Base-by-base conservation (phyloP, 2,329 filamentous ascomycete genomes). In the Trichoderma polysporum region DNA sequence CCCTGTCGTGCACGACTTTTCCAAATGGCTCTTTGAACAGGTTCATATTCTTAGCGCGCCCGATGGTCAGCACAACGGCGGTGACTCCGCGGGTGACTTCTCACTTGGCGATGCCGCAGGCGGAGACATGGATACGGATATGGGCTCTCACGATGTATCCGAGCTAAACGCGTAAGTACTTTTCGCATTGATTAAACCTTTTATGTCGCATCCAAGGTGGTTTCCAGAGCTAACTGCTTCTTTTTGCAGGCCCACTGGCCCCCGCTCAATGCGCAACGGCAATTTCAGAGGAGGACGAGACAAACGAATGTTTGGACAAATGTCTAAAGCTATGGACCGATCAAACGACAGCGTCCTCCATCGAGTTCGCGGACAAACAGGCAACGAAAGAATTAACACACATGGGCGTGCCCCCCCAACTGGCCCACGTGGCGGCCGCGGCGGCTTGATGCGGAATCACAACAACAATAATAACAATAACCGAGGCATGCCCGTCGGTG, bases 1-100 rank as follows among this genome's bases (percentile, higher is more conserved):
- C 73, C 88, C 91, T 59, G 90, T 89, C 70, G 92, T 93, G 8
- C 87, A 87, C 69, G 90, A 94, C 64, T 98, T 99, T 76, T 89
- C 94, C 69, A 86, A 85, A 76, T 99, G 95, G 95, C 83, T 99
- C n/a, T 98, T 98, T 76, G 87, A 93, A 65, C 91, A 97, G 77
- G 90, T 97, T 68, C 87, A 90, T 53, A 70, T 81, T 13, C 82
- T 95, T 69, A 88, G 90, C 74, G 81, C 82, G 57, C 87, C 90
- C 76, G 86, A 86, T 27, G 78, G 74, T 17, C 78, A 79, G 69
- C 56, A 74, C 35, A 73, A 74, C 5, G 74, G 68, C 19, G 74
- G 76, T 53, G 73, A 63, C 53, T 35, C 73, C 39, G 67, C 54
- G 59, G 66, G 73, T n/a, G 73, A 75, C 47, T 74, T 79, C 60